Evolutionary conservation across 257 asterid genomes (phyloP), one percentile per base, ranked within the genome.

Genomic region (Cordia subcordata): DNA sequence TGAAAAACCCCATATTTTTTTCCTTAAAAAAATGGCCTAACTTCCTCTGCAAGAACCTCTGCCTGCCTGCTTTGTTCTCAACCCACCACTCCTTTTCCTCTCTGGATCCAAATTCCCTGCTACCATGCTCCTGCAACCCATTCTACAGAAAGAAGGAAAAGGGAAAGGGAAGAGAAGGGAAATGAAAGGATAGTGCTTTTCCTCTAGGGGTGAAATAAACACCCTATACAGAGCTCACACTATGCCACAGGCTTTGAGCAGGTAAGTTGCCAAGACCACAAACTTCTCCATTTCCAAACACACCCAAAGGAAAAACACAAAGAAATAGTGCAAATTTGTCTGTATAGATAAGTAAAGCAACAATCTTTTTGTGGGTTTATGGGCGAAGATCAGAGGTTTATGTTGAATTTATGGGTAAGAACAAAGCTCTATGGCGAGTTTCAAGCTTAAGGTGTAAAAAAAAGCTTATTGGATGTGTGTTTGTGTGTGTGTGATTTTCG

Each of bases 11-110:
- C 61, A 68, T 37, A 51, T 51, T 23, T 59, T 57, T 67, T 35
- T 21, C 54, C 22, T n/a, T 55, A 55, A 69, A 63, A 72, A 60
- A 61, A 66, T 33, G 11, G 71, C 70, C 98, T 91, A 91, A 87
- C 98, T 87, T 73, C 98, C 98, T 61, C 98, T 75, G 76, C 96
- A 91, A 80, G 98, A 91, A n/a, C 94, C 95, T 53, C 98, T 88
- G 39, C 98, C 98, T 56, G 98, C 98, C 59, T 91, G 98, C 77
- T 87, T 85, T 10, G 98, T 85, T 79, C 98, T 82, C 80, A 91
- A 75, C 33, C 98, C 98, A 77, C 96, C 95, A 68, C 95, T 85
- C 58, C 92, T 83, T 65, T 81, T 83, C 75, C 98, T 87, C 73
- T 71, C 88, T 62, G 96, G 98, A 77, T 88, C 98, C 95, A 91